Base-by-base conservation (phyloP, 306 rosid genomes). In the Quercus engelmannii region DNA sequence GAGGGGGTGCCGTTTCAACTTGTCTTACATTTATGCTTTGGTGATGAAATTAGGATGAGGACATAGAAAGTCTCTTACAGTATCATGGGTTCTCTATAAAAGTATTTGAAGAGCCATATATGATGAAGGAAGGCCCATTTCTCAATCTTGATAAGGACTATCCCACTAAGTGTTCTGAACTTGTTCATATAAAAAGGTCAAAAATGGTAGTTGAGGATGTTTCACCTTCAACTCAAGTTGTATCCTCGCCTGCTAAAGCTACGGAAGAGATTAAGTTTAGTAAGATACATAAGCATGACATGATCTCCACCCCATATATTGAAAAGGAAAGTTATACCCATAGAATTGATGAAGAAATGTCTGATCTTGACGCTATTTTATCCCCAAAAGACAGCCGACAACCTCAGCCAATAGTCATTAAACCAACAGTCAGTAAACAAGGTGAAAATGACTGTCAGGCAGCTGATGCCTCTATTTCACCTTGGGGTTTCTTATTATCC, bases 121-220 rank as follows among this genome's bases (percentile, higher is more conserved):
- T 88, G 89, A 97, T 95, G 82, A 93, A 90, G 85, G 99, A 91
- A 68, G 98, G 99, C 38, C 91, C 85, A 69, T 93, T 95, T 91
- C 85, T 90, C 72, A 91, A 90, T 78, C 83, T 73, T 35, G 90
- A 86, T 85, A 88, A 78, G 78, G 99, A 91, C 81, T 90, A 86
- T 85, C 89, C 96, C 88, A 93, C 93, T 18, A 93, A 90, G 90
- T 74, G 98, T 83, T 93, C 99, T 58, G 84, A 86, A 77, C 98
- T 95, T 43, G 99, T 93, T 54, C 88, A 76, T 75, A 84, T 74
- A 74, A 95, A 93, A 90, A 90, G 87, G 90, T 91, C 98, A 69
- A 82, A 68, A 62, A 84, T 49, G 73, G 87, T 95, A 84, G 63
- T 84, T 3, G 76, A 85, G 61, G 99, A 95, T 85, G 86, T 89